These are phyloP conservation scores for Rubroshorea leprosula DNA, from an alignment of 345 rosid genomes.

Conservation along the genomic window DNA sequence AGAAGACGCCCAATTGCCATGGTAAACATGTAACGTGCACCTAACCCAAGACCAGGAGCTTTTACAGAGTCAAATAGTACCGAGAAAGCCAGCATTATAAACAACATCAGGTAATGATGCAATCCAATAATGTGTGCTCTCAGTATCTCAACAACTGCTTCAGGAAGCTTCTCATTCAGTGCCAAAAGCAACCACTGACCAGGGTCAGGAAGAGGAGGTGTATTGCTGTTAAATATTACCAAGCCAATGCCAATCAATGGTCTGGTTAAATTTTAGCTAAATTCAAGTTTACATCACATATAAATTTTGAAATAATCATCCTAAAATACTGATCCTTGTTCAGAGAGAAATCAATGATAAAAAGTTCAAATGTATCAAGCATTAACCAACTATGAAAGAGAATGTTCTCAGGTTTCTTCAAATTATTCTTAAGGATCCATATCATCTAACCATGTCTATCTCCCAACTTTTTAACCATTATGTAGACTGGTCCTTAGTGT, in stretches of 20 bases:
- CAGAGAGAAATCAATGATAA: neutral
- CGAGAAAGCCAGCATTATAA: constrained; percentile 86
- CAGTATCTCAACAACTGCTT: constrained; percentile 51
- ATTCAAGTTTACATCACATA: neutral
- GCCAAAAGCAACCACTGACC: constrained; percentile 94
- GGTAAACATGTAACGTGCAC: constrained; percentile 86
- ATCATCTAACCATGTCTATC: neutral
- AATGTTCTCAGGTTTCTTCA: neutral
- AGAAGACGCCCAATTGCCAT: constrained; percentile 92
- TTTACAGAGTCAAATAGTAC: constrained; percentile 69
- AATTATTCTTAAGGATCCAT: neutral
- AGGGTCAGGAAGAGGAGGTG: constrained; percentile 81
- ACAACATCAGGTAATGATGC: constrained; percentile 84
- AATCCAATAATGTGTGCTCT: constrained; percentile 83
- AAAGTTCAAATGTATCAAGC: neutral
- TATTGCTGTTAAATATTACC: constrained; percentile 41
- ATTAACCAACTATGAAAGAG: neutral
- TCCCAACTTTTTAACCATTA: neutral
- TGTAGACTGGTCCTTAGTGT: neutral
- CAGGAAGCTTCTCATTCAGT: constrained; percentile 78
- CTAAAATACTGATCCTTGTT: constrained; percentile 9
- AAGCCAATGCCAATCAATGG: constrained; percentile 23
- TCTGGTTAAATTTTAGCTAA: constrained; percentile 1
- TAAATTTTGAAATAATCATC: neutral
- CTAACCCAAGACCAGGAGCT: constrained; percentile 93